Conservation (phyloP, 1,284 basidiomycete species). For the Cryptococcus depauperatus region DNA sequence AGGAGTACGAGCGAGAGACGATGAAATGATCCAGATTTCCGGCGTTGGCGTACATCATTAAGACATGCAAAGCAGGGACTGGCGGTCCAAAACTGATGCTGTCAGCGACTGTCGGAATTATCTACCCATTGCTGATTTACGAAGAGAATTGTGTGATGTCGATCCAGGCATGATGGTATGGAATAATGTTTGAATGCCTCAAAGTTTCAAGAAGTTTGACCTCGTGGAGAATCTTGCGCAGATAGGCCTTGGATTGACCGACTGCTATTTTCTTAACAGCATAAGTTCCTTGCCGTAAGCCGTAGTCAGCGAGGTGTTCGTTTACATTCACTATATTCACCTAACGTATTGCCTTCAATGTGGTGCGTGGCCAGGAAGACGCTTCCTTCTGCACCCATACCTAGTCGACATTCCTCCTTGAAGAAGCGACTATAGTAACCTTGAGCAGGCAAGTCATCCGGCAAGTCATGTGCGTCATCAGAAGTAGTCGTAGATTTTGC, state of each 20-base stretch:
- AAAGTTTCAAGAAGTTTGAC: conserved; percentile 76
- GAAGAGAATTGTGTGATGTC: conserved; percentile 70
- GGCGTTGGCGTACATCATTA: conserved; percentile 91
- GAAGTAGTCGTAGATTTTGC: background rate
- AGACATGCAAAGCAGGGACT: conserved; percentile 71
- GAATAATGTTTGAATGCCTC: conserved; percentile 83
- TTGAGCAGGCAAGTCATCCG: conserved; percentile 34
- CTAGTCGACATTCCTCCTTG: conserved; percentile 71
- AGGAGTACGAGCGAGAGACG: conserved; percentile 51
- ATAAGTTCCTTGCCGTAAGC: conserved; percentile 47
- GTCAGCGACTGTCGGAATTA: background rate
- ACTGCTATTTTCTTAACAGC: conserved; percentile 95
- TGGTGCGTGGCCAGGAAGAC: conserved; percentile 52
- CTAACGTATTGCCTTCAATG: conserved; percentile 32
- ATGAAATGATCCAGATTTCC: conserved; percentile 77
- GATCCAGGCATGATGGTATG: conserved; percentile 92
- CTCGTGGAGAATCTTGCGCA: conserved; percentile 71
- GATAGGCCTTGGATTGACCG: conserved; percentile 74
- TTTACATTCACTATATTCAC: conserved; percentile 8
- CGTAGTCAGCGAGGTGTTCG: background rate
- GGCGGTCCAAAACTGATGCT: conserved; percentile 60
- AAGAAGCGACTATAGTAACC: conserved; percentile 64
- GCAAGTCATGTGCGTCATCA: conserved; percentile 13
- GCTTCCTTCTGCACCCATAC: conserved; percentile 85
- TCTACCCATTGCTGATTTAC: too few relatives aligned